Evolutionary conservation across 129 eudicot species (phyloP).

Genomic region (Kitagawia praeruptora): DNA sequence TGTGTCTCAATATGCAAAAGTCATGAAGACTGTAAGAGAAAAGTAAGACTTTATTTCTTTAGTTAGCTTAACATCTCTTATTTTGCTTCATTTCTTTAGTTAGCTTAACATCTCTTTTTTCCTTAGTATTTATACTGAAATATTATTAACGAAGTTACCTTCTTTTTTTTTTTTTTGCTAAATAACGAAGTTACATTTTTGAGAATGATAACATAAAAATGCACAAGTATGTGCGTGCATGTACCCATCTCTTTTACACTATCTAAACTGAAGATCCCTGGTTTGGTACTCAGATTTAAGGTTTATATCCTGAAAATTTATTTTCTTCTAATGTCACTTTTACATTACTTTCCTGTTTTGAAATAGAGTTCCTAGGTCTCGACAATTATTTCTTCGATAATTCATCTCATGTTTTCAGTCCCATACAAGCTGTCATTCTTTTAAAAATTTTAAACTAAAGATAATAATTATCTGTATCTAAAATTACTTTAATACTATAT

Average conservation of each 20-base stretch:
- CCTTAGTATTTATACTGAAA: neutral
- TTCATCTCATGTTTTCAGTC: neutral
- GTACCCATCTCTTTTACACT: neutral
- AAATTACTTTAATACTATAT: too few species aligned
- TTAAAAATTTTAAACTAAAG: neutral
- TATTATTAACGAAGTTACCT: too few species aligned
- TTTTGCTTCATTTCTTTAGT: neutral
- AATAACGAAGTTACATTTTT: neutral
- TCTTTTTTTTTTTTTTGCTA: too few species aligned
- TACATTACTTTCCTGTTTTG: neutral
- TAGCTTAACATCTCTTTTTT: neutral
- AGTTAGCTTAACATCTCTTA: neutral
- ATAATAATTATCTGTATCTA: neutral
- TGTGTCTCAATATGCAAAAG: conserved; percentile 47
- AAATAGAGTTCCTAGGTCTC: neutral
- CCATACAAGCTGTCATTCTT: neutral
- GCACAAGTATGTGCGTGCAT: neutral
- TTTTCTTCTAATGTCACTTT: neutral
- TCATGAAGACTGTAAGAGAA: conserved; percentile 48
- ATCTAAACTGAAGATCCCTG: neutral
- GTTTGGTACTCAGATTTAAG: neutral
- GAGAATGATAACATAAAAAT: neutral
- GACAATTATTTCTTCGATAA: too few species aligned
- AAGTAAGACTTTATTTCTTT: conserved; percentile 27
- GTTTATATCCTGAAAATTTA: neutral